These are phyloP conservation scores for Termitomyces heimii DNA, from an alignment of 768 basidiomycete genomes.

Conservation along the genomic window DNA sequence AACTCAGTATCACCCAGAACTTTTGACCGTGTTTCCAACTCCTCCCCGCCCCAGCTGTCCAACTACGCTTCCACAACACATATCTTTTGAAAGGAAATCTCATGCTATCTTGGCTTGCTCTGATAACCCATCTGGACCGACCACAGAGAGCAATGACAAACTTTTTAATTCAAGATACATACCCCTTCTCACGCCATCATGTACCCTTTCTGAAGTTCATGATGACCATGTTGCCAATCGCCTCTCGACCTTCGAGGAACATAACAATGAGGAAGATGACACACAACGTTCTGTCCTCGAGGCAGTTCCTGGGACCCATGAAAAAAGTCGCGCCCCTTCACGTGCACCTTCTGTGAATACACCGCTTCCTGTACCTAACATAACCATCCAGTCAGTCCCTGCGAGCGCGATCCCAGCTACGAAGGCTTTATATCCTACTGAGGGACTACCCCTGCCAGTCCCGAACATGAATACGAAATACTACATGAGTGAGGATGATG, in stretches of 20 bases:
- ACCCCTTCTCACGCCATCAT: constrained; percentile 32
- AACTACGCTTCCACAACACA: constrained; percentile 33
- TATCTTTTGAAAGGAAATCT: constrained; percentile 29
- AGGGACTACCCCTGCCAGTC: constrained; percentile 17
- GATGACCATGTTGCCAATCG: constrained; percentile 13
- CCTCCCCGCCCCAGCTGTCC: constrained; percentile 21
- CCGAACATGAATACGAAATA: constrained; percentile 17
- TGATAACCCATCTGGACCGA: constrained; percentile 17
- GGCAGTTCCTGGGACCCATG: not conserved
- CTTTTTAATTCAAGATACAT: constrained; percentile 17
- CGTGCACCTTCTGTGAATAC: constrained; percentile 13
- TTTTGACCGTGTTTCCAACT: constrained; percentile 6
- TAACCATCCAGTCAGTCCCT: constrained; percentile 8
- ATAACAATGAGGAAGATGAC: constrained; percentile 8
- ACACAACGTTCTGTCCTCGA: not conserved
- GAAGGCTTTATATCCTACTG: not conserved
- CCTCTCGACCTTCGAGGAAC: constrained; percentile 17
- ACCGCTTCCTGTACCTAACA: constrained; percentile 16
- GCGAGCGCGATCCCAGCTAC: not conserved
- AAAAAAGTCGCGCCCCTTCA: not conserved
- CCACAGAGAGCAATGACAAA: constrained; percentile 21
- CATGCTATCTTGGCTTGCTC: constrained; percentile 25
- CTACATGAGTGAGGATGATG: constrained; percentile 9
- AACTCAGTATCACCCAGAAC: constrained; percentile 21
- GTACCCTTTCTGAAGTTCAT: constrained; percentile 23